Evolutionary conservation across 1,139 yeast species (phyloP), one percentile per base, ranked within the genome.

Genomic region (Nakaseomyces kungkrabaensis): DNA sequence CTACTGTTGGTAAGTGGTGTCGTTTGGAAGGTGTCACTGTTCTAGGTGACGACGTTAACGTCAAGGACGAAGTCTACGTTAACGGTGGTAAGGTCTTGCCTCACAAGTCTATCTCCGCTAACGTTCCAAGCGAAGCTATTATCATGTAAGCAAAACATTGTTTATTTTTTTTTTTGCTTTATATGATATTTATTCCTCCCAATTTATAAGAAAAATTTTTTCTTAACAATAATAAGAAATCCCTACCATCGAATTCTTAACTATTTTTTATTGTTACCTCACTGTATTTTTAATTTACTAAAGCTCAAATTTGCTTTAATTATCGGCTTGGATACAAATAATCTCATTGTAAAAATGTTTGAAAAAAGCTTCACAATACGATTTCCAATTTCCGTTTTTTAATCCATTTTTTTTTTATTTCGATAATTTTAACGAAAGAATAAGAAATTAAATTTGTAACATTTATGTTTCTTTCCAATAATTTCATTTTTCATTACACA

Each of bases 61-160:
- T 94, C 69, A 89, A 90, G 78, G 97, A 94, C 70, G 99, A 92
- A 78, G 80, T 94, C 68, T 94, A 94, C 79, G 96, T 94, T 63
- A 92, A 92, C 72, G 98, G 98, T 72, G 98, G 97, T 72, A 90
- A 94, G 72, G 97, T 94, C 60, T 81, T 94, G 70, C 99, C 99
- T 60, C 98, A 94, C 81, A 94, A 94, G 79, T 79, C 96, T 57
- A 92, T 94, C 72, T 85, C 96, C 59, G 79, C 92, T 60, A 94
- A 94, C 71, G 96, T 94, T 70, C 97, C 94, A 78, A 82, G 85
- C 72, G 97, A 95, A 69, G 84, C 95, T 65, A 92, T 92, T 77
- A 94, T 92, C 76, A 94, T 92, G 99, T 94, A 41, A 41, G 44
- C 29, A 26, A 26, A 38, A 11, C 31, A 29, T 9, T 29, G 31